These are phyloP conservation scores for Wickerhamomyces canadensis DNA, from an alignment of 805 yeast species.

Conservation along the genomic window DNA sequence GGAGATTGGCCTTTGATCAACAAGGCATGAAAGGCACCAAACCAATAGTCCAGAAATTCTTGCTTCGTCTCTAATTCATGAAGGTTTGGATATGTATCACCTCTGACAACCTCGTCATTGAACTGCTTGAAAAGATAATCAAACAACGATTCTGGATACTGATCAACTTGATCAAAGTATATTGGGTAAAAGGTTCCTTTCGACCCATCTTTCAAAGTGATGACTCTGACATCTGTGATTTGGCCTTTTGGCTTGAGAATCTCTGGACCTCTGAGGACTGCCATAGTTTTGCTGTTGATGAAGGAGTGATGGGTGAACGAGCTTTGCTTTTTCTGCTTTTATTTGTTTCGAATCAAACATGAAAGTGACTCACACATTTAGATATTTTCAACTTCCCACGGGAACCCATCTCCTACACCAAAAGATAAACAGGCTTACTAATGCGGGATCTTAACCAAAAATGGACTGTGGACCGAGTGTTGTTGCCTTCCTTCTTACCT, in stretches of 20 bases:
- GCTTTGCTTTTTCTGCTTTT: too few species aligned
- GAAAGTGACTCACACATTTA: too few species aligned
- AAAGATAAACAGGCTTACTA: too few species aligned
- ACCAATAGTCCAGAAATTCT: conserved; percentile 63
- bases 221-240: conserved; percentile 32
- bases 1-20: conserved; percentile 40
- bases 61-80: conserved; percentile 34
- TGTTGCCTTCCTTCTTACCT: too few species aligned
- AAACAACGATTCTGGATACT: conserved; percentile 47
- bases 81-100: conserved; percentile 68
- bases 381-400: too few species aligned
- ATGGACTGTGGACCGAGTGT: too few species aligned
- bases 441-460: too few species aligned
- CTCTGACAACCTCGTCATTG: conserved; percentile 63
- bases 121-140: conserved; percentile 43
- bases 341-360: too few species aligned
- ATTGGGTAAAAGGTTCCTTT: conserved; percentile 60
- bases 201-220: conserved; percentile 38
- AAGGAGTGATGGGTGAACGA: too few species aligned
- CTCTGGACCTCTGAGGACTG: conserved; percentile 24
- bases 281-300: neutral
- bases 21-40: conserved; percentile 58
- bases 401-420: too few species aligned
- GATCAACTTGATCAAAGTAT: conserved; percentile 30
- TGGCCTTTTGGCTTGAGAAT: conserved; percentile 26